Evolutionary conservation across 345 rosid genomes (phyloP), one percentile per base, ranked within the genome.

Genomic region (Eucalyptus grandis): DNA sequence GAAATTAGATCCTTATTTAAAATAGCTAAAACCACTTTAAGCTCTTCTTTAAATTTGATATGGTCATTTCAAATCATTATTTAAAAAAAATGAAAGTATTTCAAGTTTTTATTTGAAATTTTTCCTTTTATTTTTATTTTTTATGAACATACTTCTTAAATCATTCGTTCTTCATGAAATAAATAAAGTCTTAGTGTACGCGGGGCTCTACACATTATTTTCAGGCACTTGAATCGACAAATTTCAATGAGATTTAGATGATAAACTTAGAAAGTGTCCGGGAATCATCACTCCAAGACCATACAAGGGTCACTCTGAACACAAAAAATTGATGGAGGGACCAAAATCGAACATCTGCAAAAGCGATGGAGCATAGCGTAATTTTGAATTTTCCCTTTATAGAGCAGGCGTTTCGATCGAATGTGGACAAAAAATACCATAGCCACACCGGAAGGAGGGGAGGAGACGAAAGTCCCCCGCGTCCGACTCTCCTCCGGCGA

Each of bases 61-160:
- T 51, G 22, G 2, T 0, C 4, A 17, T 51, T 51, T 53, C 2
- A 21, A 1, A 0, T 4, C 2, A 1, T 50, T 50, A 15, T 50
- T 50, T 15, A 2, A 50, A 50, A 49, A 50, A 50, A 15, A 50
- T 50, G 8, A 15, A 3, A 0, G 0, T 15, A 53, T 1, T 53
- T 53, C 1, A 24, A 0, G 5, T 21, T 53, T 53, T 53, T 53
- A 53, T 21, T 53, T 53, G 11, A 21, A 21, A 21, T 1, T 17
- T 53, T 53, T 53, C 2, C 24, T 53, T 53, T 8, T n/a, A n/a
- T n/a, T n/a, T n/a, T n/a, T n/a, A n/a, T n/a, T 19, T 53, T 53
- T 53, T 53, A 53, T 53, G 24, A 53, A 53, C 58, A 19, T 0
- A 60, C n/a, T 60, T 60, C n/a, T 60, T 27, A 60, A 27, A 60